phyloP scores from a whole-genome alignment of 2,329 filamentous ascomycete species.

The Arthrobotrys iridis region DNA sequence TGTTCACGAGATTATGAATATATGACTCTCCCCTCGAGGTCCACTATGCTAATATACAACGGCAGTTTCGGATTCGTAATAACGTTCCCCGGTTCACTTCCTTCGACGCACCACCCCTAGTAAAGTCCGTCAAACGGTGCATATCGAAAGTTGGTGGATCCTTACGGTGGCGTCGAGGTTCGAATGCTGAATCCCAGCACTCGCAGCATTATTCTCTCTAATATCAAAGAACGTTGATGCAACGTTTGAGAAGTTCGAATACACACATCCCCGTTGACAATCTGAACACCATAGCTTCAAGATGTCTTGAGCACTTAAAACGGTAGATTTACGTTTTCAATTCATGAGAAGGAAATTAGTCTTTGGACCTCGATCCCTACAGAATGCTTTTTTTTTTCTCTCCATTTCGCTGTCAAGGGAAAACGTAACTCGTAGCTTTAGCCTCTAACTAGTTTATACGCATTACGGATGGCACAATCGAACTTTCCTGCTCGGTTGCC shows the following conservation, averaged over 20 bases:
- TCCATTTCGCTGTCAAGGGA: background rate
- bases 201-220: conserved; percentile 32
- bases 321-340: conserved; percentile 32
- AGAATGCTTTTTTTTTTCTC: background rate
- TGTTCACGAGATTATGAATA: conserved; percentile 24
- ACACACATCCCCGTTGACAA: conserved; percentile 23
- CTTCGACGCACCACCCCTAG: conserved; percentile 27
- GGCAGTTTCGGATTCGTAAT: conserved; percentile 51
- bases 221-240: conserved; percentile 40
- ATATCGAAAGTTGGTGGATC: conserved; percentile 40
- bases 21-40: conserved; percentile 10
- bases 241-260: conserved; percentile 29
- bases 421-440: conserved; percentile 18
- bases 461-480: background rate
- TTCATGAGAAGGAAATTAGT: conserved; percentile 22
- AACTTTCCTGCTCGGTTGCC: conserved; percentile 15
- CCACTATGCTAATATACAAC: background rate
- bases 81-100: conserved; percentile 34
- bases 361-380: background rate
- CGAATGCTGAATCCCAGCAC: conserved; percentile 32
- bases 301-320: conserved; percentile 11
- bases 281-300: conserved; percentile 30
- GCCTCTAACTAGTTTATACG: background rate
- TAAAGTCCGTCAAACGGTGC: conserved; percentile 40
- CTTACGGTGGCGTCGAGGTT: conserved; percentile 41